Conservation (phyloP, 495 filamentous ascomycete genomes). For the Talaromyces adpressus region DNA sequence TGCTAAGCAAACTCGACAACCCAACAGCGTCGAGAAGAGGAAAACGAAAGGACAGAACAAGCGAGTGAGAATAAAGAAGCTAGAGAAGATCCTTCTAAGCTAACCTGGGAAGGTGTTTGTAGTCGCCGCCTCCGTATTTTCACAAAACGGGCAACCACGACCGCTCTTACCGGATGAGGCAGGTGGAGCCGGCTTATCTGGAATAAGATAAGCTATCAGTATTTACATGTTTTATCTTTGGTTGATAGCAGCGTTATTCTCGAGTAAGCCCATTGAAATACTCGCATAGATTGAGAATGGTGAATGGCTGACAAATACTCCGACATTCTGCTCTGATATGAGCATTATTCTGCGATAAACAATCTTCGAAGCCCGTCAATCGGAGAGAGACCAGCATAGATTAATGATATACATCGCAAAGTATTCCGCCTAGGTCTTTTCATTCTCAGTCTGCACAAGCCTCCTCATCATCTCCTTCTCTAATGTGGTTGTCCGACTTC, state of each 20-base stretch:
- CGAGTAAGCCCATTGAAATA: too few relatives aligned
- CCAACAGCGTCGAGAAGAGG: not conserved
- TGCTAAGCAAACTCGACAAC: not conserved
- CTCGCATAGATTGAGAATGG: not conserved
- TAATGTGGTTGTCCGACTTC: not conserved
- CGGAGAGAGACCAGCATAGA: not conserved
- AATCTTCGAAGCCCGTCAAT: not conserved
- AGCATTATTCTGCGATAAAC: not conserved
- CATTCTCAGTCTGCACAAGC: not conserved
- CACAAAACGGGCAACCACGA: not conserved
- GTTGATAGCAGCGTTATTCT: too few relatives aligned
- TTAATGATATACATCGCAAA: not conserved
- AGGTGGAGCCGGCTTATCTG: not conserved
- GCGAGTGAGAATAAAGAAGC: not conserved
- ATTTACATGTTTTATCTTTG: too few relatives aligned
- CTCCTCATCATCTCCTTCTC: not conserved
- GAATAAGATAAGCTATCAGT: not conserved
- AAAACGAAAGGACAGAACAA: not conserved
- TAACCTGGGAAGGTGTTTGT: not conserved
- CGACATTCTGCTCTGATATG: not conserved
- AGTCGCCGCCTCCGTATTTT: not conserved
- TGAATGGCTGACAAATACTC: not conserved
- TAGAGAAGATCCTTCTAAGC: too few relatives aligned
- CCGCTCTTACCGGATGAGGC: not conserved
- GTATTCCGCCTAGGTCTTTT: not conserved